phyloP scores from a whole-genome alignment of 2,329 filamentous ascomycete species.

The Rhexocercosporidium sp. region DNA sequence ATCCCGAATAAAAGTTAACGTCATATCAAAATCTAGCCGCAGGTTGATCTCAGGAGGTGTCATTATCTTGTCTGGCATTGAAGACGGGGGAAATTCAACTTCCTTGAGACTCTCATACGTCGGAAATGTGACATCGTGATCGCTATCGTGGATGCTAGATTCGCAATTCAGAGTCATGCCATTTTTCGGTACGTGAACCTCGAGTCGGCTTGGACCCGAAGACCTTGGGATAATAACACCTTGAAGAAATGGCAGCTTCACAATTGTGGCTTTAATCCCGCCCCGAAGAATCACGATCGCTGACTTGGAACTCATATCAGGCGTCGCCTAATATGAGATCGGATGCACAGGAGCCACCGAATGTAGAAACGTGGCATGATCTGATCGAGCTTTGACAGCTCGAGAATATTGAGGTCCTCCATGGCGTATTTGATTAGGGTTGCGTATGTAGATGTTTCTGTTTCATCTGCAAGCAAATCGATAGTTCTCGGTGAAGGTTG shows the following conservation, averaged over 20 bases:
- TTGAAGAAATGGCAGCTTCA: neutral
- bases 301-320: neutral
- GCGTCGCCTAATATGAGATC: neutral
- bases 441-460: neutral
- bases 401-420: neutral
- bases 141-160: neutral
- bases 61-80: neutral
- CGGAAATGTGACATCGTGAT: neutral
- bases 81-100: neutral
- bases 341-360: slow-evolving; percentile 3
- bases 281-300: neutral
- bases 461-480: neutral
- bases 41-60: neutral
- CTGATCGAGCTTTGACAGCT: slow-evolving; percentile 8
- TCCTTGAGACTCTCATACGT: neutral
- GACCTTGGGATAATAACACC: neutral
- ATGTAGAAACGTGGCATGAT: slow-evolving; percentile 5
- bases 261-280: neutral
- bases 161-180: neutral
- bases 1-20: slow-evolving; percentile 1
- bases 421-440: neutral
- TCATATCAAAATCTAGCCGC: neutral
- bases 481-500: neutral
- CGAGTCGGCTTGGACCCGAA: neutral
- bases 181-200: slow-evolving; percentile 4